Conservation (phyloP, 169 alveolate genomes). For the Plasmodium sp. region DNA sequence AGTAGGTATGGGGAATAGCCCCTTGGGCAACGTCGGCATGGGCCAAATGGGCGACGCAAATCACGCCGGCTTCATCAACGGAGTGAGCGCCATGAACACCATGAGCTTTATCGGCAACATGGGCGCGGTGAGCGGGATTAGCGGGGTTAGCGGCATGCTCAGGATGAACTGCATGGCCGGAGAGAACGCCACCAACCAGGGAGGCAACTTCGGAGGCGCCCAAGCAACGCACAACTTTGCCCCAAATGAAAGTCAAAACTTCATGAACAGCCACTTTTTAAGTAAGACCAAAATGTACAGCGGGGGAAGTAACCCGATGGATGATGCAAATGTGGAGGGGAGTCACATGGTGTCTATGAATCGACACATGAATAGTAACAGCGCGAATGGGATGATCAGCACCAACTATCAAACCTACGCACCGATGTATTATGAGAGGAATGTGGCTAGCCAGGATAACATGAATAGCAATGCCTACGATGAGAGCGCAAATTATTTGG, state of each 20-base stretch:
- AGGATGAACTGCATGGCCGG: background rate
- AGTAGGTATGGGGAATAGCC: background rate
- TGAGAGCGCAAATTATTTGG: background rate
- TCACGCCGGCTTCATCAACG: background rate
- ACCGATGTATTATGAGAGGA: background rate
- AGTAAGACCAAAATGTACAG: background rate
- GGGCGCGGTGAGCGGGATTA: background rate
- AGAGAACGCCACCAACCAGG: background rate
- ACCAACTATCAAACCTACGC: background rate
- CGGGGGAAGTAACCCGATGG: background rate
- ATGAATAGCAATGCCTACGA: background rate
- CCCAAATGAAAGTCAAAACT: background rate
- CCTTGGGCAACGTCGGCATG: background rate
- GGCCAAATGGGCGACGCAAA: background rate
- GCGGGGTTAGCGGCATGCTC: background rate
- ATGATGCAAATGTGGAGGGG: background rate
- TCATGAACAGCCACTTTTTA: background rate
- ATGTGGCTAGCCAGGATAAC: background rate
- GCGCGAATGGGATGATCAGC: background rate
- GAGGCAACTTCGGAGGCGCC: background rate
- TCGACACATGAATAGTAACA: background rate
- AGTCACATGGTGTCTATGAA: background rate
- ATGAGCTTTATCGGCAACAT: background rate
- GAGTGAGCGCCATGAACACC: background rate
- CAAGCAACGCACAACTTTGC: background rate